Percentiles rank a stretch among this genome's conserved stretches.
phyloP scores from a whole-genome alignment of 2,329 filamentous ascomycete species.

The Aspergillus niger region DNA sequence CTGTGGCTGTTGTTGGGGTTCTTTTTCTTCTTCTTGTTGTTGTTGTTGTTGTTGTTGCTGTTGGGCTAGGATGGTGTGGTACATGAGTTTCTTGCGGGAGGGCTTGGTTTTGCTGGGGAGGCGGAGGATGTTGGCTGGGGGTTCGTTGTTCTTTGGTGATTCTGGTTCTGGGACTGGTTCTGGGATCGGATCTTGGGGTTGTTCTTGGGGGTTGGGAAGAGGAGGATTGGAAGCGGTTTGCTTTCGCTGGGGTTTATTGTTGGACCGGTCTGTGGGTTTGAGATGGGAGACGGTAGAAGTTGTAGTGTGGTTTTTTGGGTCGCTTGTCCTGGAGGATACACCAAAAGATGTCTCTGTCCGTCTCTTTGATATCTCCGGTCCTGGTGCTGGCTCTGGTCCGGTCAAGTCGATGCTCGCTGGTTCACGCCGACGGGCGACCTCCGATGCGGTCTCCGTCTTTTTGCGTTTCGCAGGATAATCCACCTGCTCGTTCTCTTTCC shows the following conservation, averaged over 20 bases:
- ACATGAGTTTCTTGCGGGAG: slow-evolving; percentile 49
- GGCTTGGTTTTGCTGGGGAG: slow-evolving; percentile 31
- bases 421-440: slow-evolving; percentile 3
- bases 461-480: slow-evolving; percentile 40
- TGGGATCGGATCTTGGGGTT: slow-evolving; percentile 4
- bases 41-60: not conserved
- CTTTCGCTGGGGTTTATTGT: not conserved
- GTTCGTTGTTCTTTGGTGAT: not conserved
- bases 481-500: slow-evolving; percentile 9
- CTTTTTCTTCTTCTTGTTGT: too few species aligned
- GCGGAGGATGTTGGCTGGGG: slow-evolving; percentile 32
- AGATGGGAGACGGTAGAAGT: not conserved
- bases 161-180: not conserved
- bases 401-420: slow-evolving; percentile 29
- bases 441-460: slow-evolving; percentile 21
- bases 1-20: slow-evolving; percentile 8
- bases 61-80: slow-evolving; percentile 29
- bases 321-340: too few species aligned
- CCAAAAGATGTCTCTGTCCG: not conserved
- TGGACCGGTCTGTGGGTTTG: not conserved
- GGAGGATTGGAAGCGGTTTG: not conserved
- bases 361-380: not conserved
- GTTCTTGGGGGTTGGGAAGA: slow-evolving; percentile 1
- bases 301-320: too few species aligned
- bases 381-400: slow-evolving; percentile 2